A percentile compares a stretch with the other conserved stretches of the same genome.
phyloP scores from a whole-genome alignment of 768 basidiomycete species.

The Boletus rex-veris region DNA sequence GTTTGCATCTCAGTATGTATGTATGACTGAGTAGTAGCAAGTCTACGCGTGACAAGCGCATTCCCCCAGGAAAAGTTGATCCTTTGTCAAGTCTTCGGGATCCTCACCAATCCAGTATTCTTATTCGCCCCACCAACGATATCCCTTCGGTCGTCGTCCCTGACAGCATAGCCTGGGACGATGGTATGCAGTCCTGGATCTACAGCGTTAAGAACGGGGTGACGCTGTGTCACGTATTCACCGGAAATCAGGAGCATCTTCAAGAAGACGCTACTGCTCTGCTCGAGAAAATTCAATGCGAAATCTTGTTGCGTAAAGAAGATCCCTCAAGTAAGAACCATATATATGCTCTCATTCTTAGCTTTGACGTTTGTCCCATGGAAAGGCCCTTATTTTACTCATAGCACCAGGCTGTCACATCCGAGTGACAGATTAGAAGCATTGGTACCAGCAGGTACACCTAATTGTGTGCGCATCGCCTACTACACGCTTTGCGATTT shows the following conservation, averaged over 20 bases:
- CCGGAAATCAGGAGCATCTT: constrained; percentile 40
- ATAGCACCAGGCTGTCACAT: constrained; percentile 15
- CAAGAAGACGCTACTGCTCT: constrained; percentile 39
- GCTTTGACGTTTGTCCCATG: constrained; percentile 2
- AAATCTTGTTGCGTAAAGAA: constrained; percentile 19
- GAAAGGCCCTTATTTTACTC: constrained; percentile 29
- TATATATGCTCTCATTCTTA: background rate
- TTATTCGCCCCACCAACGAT: constrained; percentile 16
- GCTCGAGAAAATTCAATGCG: constrained; percentile 40
- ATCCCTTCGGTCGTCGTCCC: constrained; percentile 17
- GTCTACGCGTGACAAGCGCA: constrained; percentile 1
- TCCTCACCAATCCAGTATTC: constrained; percentile 6
- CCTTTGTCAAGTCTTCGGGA: constrained; percentile 24
- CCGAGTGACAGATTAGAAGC: constrained; percentile 8
- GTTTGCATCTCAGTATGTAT: background rate
- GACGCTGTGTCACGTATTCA: constrained; percentile 44
- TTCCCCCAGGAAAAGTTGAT: constrained; percentile 17
- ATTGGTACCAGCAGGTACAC: constrained; percentile 26
- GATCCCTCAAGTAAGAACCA: constrained; percentile 19
- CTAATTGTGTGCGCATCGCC: constrained; percentile 17
- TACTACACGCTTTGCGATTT: constrained; percentile 30
- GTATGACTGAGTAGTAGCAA: constrained; percentile 14
- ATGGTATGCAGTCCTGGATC: constrained; percentile 29
- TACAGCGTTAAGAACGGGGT: constrained; percentile 22
- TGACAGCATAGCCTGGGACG: constrained; percentile 23